Percentiles rank a stretch among this genome's conserved stretches.
Evolutionary conservation across 371 early-diverging fungal species (phyloP).

Genomic region (Mortierella sp.): DNA sequence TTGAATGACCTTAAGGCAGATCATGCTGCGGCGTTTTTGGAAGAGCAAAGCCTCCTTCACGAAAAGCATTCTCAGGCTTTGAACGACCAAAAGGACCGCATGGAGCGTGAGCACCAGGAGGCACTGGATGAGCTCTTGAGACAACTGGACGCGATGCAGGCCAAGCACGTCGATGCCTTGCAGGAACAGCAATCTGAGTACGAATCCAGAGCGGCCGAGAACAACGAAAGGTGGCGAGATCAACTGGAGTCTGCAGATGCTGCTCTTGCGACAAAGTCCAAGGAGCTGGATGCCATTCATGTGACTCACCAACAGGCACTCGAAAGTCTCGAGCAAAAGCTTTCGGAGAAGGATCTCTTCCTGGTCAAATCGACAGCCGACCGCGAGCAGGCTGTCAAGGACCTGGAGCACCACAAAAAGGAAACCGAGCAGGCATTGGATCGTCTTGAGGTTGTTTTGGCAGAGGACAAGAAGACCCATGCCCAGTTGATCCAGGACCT

Average conservation of each 20-base stretch:
- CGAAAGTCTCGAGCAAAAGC: background rate
- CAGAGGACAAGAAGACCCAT: constrained; percentile 40
- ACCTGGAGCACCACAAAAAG: constrained; percentile 42
- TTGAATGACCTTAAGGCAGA: constrained; percentile 23
- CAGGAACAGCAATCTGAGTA: constrained; percentile 22
- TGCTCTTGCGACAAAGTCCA: constrained; percentile 9
- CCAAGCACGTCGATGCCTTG: constrained; percentile 14
- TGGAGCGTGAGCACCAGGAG: constrained; percentile 26
- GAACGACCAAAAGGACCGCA: constrained; percentile 17
- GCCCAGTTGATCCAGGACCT: constrained; percentile 30
- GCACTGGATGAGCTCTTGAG: constrained; percentile 12
- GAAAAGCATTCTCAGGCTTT: constrained; percentile 26
- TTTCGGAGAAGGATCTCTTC: constrained; percentile 18
- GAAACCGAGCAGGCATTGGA: constrained; percentile 51
- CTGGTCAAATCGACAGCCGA: constrained; percentile 14
- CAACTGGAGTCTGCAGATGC: constrained; percentile 10
- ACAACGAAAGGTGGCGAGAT: constrained; percentile 14
- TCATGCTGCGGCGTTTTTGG: constrained; percentile 25
- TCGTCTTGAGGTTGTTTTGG: constrained; percentile 40
- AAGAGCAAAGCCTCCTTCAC: constrained; percentile 13
- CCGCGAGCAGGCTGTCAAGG: constrained; percentile 42
- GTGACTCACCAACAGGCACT: constrained; percentile 8
- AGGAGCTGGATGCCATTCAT: constrained; percentile 12
- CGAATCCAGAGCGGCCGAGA: constrained; percentile 11
- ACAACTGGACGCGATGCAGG: constrained; percentile 15